A percentile compares a stretch with the other conserved stretches of the same genome.
Evolutionary conservation across 176 grass and related monocot genomes (phyloP).

Genomic region (Triticum timopheevii): DNA sequence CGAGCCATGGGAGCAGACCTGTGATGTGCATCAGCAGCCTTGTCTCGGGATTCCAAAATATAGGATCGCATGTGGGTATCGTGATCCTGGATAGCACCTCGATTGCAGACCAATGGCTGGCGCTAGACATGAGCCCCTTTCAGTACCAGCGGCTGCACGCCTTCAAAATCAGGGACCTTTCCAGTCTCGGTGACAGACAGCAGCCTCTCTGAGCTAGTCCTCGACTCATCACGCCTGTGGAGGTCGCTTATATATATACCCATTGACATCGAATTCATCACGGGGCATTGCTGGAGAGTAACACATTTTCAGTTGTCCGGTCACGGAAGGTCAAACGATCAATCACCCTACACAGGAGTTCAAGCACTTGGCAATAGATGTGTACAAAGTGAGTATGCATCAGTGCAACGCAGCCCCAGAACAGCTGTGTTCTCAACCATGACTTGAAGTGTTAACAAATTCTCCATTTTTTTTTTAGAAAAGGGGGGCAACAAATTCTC

Average conservation of each 20-base stretch:
- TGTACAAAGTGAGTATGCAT: conserved; percentile 97
- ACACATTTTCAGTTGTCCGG: conserved; percentile 84
- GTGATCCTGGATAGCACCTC: conserved; percentile 92
- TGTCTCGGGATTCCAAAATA: conserved; percentile 93
- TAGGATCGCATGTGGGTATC: conserved; percentile 83
- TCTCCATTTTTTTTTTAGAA: conserved; percentile 55
- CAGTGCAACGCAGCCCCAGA: conserved; percentile 96
- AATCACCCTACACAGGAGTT: conserved; percentile 78
- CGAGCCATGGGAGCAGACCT: conserved; percentile 93
- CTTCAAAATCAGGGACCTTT: conserved; percentile 88
- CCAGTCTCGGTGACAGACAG: conserved; percentile 54
- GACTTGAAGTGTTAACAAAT: conserved; percentile 86
- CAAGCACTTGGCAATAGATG: conserved; percentile 91
- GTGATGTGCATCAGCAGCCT: conserved; percentile 95
- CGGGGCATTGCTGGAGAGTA: conserved; percentile 91
- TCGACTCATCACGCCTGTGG: conserved; percentile 58
- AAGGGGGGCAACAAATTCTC: too few species aligned
- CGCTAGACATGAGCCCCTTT: conserved; percentile 89
- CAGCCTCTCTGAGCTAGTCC: conserved; percentile 58
- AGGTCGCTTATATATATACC: conserved; percentile 54
- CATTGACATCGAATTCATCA: conserved; percentile 80
- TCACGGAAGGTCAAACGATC: conserved; percentile 82
- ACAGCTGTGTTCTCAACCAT: conserved; percentile 99
- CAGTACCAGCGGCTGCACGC: conserved; percentile 89
- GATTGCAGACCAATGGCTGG: conserved; percentile 82